Conservation (phyloP, 2,329 filamentous ascomycete genomes). For the Hypomyces perniciosus region DNA sequence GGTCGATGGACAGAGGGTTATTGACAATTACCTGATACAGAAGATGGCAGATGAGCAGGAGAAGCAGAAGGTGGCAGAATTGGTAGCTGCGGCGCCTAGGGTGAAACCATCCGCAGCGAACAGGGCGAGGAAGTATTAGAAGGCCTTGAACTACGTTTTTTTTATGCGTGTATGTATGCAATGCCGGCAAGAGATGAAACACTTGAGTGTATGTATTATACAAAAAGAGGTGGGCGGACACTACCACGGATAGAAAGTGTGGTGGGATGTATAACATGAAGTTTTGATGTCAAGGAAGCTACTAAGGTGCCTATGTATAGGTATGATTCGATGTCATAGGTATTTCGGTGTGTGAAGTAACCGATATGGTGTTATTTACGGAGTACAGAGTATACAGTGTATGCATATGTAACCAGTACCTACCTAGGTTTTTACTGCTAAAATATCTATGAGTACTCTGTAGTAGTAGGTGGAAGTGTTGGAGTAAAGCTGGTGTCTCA, state of each 20-base stretch:
- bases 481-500: too few species aligned
- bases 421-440: too few species aligned
- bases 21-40: constrained; percentile 34
- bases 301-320: neutral
- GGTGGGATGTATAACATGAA: constrained; percentile 10
- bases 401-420: too few species aligned
- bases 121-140: constrained; percentile 20
- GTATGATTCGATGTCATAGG: neutral
- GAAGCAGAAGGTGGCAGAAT: constrained; percentile 28
- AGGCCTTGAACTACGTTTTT: neutral
- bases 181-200: constrained; percentile 12
- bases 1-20: constrained; percentile 50
- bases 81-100: constrained; percentile 22
- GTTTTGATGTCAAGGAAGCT: constrained; percentile 1
- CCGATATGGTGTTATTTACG: too few species aligned
- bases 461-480: too few species aligned
- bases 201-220: constrained; percentile 6
- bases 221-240: constrained; percentile 2
- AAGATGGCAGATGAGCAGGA: constrained; percentile 29
- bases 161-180: constrained; percentile 18
- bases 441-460: too few species aligned
- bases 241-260: neutral
- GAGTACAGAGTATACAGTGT: too few species aligned
- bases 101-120: constrained; percentile 11
- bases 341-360: too few species aligned